These are phyloP conservation scores for Melanogaster broomeanus DNA, from an alignment of 768 basidiomycete genomes.

Conservation along the genomic window DNA sequence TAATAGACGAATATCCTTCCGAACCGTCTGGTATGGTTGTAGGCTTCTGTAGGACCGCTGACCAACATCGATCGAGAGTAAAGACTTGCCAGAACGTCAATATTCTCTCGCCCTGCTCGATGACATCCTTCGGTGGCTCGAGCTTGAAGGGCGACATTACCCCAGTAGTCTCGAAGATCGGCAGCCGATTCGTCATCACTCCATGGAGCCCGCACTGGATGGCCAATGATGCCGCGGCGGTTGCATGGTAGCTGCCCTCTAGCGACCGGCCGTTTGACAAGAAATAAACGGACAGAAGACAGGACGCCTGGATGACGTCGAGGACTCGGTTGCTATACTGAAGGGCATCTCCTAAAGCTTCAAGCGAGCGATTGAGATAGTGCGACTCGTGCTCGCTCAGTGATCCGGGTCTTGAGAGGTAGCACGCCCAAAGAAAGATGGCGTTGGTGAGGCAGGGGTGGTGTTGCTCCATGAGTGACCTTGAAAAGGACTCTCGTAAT, in stretches of 20 bases:
- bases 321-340: slow-evolving; percentile 54
- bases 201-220: slow-evolving; percentile 73
- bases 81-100: slow-evolving; percentile 85
- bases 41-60: slow-evolving; percentile 69
- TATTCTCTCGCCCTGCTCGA: slow-evolving; percentile 71
- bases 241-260: slow-evolving; percentile 80
- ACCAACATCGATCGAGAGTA: slow-evolving; percentile 80
- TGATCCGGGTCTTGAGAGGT: slow-evolving; percentile 70
- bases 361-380: slow-evolving; percentile 65
- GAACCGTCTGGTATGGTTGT: slow-evolving; percentile 64
- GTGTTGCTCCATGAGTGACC: slow-evolving; percentile 58
- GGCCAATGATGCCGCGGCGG: slow-evolving; percentile 71
- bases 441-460: slow-evolving; percentile 80
- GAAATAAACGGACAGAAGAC: slow-evolving; percentile 75
- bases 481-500: slow-evolving; percentile 59
- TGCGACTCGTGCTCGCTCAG: slow-evolving; percentile 72
- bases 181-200: slow-evolving; percentile 33
- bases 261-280: slow-evolving; percentile 72
- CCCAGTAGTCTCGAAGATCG: slow-evolving; percentile 37
- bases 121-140: slow-evolving; percentile 56
- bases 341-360: slow-evolving; percentile 64
- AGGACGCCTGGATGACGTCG: slow-evolving; percentile 77
- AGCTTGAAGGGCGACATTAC: slow-evolving; percentile 43
- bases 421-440: slow-evolving; percentile 83
- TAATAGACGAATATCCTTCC: slow-evolving; percentile 57